These are phyloP conservation scores for Mallotus nudiflorus DNA, from an alignment of 345 rosid species.

Conservation along the genomic window DNA sequence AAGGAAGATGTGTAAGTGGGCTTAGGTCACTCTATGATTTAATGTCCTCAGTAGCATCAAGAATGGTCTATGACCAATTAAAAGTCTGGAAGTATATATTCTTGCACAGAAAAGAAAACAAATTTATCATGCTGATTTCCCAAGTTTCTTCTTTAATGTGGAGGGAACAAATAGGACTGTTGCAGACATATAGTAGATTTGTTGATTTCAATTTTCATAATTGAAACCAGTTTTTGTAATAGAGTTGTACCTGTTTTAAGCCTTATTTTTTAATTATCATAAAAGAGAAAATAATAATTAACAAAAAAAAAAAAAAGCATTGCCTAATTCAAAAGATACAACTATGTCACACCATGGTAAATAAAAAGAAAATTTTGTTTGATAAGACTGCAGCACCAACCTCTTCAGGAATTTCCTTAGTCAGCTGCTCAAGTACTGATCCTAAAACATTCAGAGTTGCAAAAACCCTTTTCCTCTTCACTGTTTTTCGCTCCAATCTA, in stretches of 20 bases:
- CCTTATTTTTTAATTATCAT: neutral
- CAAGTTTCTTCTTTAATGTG: neutral
- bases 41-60: no score
- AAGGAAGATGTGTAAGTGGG: neutral
- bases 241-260: neutral
- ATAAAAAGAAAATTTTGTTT: slow-evolving; percentile 3
- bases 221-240: neutral
- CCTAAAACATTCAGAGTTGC: slow-evolving; percentile 86
- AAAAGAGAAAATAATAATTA: neutral
- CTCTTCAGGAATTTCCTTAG: slow-evolving; percentile 87
- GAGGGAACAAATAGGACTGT: neutral
- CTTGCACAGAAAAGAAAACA: no score
- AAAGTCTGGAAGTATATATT: no score
- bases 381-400: slow-evolving; percentile 36
- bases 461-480: slow-evolving; percentile 80
- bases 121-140: neutral
- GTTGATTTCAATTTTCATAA: neutral
- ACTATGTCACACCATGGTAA: neutral
- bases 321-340: neutral
- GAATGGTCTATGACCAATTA: no score
- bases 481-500: slow-evolving; percentile 85
- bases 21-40: neutral
- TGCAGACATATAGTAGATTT: neutral
- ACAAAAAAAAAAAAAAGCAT: neutral
- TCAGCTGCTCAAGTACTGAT: slow-evolving; percentile 74